Conservation (phyloP, 306 rosid species). For the Malus sylvestris region DNA sequence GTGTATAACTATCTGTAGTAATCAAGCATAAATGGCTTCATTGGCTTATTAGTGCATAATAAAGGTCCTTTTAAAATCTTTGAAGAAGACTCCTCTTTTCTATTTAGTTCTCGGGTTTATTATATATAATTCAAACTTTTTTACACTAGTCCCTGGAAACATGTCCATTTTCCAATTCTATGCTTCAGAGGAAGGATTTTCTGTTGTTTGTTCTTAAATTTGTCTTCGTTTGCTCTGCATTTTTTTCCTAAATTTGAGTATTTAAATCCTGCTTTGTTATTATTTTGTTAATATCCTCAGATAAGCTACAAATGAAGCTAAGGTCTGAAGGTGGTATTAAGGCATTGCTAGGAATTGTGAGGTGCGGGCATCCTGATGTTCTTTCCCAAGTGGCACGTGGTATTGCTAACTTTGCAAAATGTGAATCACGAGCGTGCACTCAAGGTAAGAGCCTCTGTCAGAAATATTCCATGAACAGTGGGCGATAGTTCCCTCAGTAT, state of each 20-base stretch:
- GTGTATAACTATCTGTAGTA: background rate
- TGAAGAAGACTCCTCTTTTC: background rate
- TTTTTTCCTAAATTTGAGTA: background rate
- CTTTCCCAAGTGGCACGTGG: constrained; percentile 98
- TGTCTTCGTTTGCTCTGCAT: background rate
- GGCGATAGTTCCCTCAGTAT: background rate
- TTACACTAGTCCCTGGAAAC: background rate
- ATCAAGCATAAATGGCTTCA: background rate
- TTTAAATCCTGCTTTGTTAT: constrained; percentile 4
- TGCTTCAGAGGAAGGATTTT: background rate
- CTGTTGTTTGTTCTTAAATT: background rate
- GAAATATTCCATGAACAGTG: background rate
- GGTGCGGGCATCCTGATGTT: constrained; percentile 97
- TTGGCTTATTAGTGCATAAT: background rate
- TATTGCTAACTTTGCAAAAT: constrained; percentile 94
- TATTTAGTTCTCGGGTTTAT: background rate
- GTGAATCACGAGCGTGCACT: constrained; percentile 85
- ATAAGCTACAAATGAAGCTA: constrained; percentile 71
- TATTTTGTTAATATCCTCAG: constrained; percentile 17
- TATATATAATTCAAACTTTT: background rate
- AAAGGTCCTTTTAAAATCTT: background rate
- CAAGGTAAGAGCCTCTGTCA: constrained; percentile 51
- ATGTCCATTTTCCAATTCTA: background rate
- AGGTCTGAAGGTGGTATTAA: constrained; percentile 92
- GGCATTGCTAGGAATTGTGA: constrained; percentile 89